Base-by-base conservation (phyloP, 441 rosid genomes). In the Macaranga tanarius region DNA sequence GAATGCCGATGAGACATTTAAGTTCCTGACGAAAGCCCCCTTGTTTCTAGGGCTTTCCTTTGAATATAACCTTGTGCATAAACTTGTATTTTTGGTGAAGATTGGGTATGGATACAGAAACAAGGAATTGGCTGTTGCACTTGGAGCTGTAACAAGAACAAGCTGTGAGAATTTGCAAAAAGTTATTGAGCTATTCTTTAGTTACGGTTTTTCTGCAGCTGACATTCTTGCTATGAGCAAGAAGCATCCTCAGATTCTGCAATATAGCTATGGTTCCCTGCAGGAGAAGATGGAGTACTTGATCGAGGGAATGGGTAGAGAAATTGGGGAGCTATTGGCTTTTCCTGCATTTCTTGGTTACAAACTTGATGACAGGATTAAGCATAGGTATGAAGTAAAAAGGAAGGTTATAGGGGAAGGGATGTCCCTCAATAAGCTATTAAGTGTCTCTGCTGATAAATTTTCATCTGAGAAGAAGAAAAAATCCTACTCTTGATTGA, bases 341-440 rank as follows among this genome's bases (percentile, higher is more conserved):
- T 90, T 92, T 76, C 97, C 96, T 76, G 92, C 94, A 47, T 92
- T 88, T 84, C 88, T 88, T 3, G 94, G 96, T 38, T 92, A 92
- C 79, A 86, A 86, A 74, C 91, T 92, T 48, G 86, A 89, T 82
- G 82, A 79, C 63, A 80, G 97, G 83, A 90, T 92, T 74, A 90
- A 90, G 77, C 91, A 79, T 75, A 74, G 94, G 77, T 92, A 85
- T 23, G 90, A 90, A 85, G 90, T 72, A 62, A 90, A 79, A 70
- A 83, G 77, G 79, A 81, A 80, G 79, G 85, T 83, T 75, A 63
- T 75, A 73, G 96, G 94, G 31, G 88, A 85, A 66, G 84, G 87
- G 44, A 84, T 92, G 91, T 87, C 92, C 47, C 83, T 90, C 64
- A 90, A 87, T 81, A 92, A 88, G 86, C 87, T 90, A 47, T 80